Evolutionary conservation across 805 yeast species (phyloP).

Genomic region (Kodamaea kaohsiungensis): DNA sequence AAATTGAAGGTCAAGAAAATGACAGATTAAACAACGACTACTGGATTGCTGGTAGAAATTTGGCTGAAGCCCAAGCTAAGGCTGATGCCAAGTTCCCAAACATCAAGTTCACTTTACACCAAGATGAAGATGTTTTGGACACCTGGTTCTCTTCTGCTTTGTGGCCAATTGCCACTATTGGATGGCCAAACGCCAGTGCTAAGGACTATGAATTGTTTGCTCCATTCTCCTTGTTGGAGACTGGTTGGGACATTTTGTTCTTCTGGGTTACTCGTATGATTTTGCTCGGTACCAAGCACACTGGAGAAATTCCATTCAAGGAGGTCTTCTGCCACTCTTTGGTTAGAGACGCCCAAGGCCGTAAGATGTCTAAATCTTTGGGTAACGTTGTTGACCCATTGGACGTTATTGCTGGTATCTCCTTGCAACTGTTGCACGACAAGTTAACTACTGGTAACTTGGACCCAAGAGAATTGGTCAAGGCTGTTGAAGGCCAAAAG

Average conservation of each 20-base stretch:
- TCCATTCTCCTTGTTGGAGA: constrained; percentile 93
- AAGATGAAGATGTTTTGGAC: constrained; percentile 97
- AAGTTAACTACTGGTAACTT: constrained; percentile 80
- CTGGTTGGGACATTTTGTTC: constrained; percentile 99
- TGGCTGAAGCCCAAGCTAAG: constrained; percentile 82
- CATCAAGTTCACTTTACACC: constrained; percentile 71
- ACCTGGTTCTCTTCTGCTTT: constrained; percentile 98
- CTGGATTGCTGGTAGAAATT: constrained; percentile 90
- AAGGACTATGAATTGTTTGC: constrained; percentile 73
- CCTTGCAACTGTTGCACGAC: constrained; percentile 75
- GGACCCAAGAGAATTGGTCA: constrained; percentile 84
- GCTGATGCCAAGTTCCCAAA: constrained; percentile 75
- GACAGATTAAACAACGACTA: constrained; percentile 62
- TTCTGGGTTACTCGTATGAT: constrained; percentile 99
- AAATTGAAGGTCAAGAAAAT: constrained; percentile 68
- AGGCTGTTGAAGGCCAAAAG: constrained; percentile 85
- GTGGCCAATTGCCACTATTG: constrained; percentile 96
- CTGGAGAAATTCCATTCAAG: constrained; percentile 88
- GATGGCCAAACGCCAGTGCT: constrained; percentile 82
- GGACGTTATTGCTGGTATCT: constrained; percentile 89
- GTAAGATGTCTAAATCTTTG: constrained; percentile 97
- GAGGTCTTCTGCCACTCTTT: constrained; percentile 98
- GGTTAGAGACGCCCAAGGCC: constrained; percentile 98
- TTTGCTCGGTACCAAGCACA: constrained; percentile 82
- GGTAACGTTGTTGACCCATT: constrained; percentile 97